These are phyloP conservation scores for Phanerodontia chrysosporium DNA, from an alignment of 768 basidiomycete species.

Conservation along the genomic window DNA sequence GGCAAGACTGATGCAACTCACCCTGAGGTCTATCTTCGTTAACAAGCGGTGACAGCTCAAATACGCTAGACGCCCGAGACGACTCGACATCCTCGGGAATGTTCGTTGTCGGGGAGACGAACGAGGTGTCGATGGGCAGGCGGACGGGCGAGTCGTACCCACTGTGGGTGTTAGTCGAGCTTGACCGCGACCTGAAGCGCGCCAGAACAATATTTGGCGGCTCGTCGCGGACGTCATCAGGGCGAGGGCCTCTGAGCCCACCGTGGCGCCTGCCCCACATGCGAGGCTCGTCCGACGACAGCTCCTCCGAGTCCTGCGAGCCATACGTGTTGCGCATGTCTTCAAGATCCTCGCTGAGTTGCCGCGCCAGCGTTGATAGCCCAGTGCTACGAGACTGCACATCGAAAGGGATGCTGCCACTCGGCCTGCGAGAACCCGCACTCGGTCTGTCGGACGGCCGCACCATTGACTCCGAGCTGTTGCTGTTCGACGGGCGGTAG, in stretches of 20 bases:
- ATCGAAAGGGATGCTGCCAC: conserved; percentile 27
- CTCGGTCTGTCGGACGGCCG: conserved; percentile 12
- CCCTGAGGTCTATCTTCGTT: conserved; percentile 35
- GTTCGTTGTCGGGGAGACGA: conserved; percentile 22
- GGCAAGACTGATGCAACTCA: conserved; percentile 20
- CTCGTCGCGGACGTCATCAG: conserved; percentile 9
- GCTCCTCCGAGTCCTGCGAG: conserved; percentile 6
- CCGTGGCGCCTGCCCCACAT: conserved; percentile 13
- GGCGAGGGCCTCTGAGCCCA: conserved; percentile 5
- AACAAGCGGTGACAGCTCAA: conserved; percentile 25
- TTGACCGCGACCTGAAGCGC: conserved; percentile 1
- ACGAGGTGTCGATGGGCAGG: conserved; percentile 24
- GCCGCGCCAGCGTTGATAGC: conserved; percentile 35
- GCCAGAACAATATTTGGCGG: conserved; percentile 9
- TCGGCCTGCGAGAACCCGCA: conserved; percentile 16
- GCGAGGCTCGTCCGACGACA: conserved; percentile 13
- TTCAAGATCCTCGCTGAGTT: conserved; percentile 34
- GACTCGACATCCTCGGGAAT: conserved; percentile 35
- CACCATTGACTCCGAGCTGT: conserved; percentile 3
- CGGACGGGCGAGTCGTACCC: conserved; percentile 20
- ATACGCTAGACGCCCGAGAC: conserved; percentile 29
- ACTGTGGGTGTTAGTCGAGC: conserved; percentile 1
- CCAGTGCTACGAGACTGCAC: conserved; percentile 28
- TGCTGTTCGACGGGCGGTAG: conserved; percentile 42
- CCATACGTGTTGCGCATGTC: conserved; percentile 21